phyloP scores from a whole-genome alignment of 768 basidiomycete species.

The Rhizopogon sp. region DNA sequence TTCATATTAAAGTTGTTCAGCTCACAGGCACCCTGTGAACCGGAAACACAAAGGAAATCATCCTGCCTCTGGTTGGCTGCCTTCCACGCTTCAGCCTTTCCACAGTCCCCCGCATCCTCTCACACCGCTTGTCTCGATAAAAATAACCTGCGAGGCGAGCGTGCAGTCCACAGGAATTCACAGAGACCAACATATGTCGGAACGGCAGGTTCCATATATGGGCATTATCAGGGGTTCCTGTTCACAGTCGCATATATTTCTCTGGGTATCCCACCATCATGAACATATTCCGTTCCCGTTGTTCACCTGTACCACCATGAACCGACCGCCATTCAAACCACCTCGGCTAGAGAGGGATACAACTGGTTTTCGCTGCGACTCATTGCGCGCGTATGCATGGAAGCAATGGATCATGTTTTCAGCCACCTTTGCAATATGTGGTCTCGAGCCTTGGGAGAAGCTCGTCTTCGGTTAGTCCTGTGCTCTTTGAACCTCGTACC shows the following conservation, averaged over 20 bases:
- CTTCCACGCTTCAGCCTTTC: too few relatives aligned
- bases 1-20: too few relatives aligned
- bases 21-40: too few relatives aligned
- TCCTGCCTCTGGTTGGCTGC: too few relatives aligned
- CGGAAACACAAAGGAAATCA: too few relatives aligned
- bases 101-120: too few relatives aligned
- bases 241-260: not conserved
- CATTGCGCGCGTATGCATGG: constrained; percentile 31
- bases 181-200: too few relatives aligned
- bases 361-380: not conserved
- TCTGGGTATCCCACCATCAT: not conserved
- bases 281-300: not conserved
- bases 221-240: too few relatives aligned
- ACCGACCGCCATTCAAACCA: not conserved
- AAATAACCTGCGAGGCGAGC: not conserved
- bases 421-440: constrained; percentile 44
- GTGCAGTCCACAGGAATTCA: not conserved
- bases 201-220: too few relatives aligned
- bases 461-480: constrained; percentile 41
- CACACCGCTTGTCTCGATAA: not conserved
- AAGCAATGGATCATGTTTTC: constrained; percentile 46
- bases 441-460: constrained; percentile 63
- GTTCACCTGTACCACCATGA: not conserved
- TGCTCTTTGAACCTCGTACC: not conserved
- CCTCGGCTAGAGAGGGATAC: not conserved